Evolutionary conservation across 805 yeast genomes (phyloP), one percentile per base, ranked within the genome.

Genomic region (Novakomyces olei): DNA sequence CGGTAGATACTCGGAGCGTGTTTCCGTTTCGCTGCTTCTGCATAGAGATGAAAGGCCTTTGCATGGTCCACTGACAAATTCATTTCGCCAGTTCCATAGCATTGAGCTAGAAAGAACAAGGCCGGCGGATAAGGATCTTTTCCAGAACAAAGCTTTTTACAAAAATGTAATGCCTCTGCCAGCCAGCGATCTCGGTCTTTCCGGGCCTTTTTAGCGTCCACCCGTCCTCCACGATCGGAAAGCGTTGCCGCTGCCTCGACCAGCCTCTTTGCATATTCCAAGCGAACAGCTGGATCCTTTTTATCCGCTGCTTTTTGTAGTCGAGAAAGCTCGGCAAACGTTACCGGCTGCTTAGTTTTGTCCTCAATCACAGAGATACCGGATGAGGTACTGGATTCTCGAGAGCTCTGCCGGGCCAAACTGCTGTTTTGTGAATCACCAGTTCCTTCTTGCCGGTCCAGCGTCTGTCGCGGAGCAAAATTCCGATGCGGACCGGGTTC

Each of bases 1-100:
- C 85, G 54, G 51, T 72, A 76, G 36, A 71, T 61, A 6, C 77
- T 73, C 34, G 65, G 65, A 0, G 69, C 58, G 43, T 71, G 71
- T 15, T 65, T 61, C 27, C 59, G 59, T 30, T 55, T 54, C 4
- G 79, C 74, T 1, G 80, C 73, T 37, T 63, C 65, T 19, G 51
- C 42, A 47, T 74, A 76, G 32, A 60, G 55, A 37, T 66, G 68
- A 42, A 66, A 69, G 2, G 83, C 81, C 41, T 64, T 64, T 26
- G 48, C 58, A 42, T 67, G 69, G 51, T 73, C 71, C 36, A 60
- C 55, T 12, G 63, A 67, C 10, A 69, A 54, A 6, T 69, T 60
- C 34, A 58, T 49, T 9, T 54, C 54, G 30, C 66, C 66, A 14
- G 61, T 56, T 19, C 64, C 57, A 39, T 69, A 75, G 23, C 72